Evolutionary conservation across 306 rosid species (phyloP), one percentile per base, ranked within the genome.

Genomic region (Luffa aegyptiaca): DNA sequence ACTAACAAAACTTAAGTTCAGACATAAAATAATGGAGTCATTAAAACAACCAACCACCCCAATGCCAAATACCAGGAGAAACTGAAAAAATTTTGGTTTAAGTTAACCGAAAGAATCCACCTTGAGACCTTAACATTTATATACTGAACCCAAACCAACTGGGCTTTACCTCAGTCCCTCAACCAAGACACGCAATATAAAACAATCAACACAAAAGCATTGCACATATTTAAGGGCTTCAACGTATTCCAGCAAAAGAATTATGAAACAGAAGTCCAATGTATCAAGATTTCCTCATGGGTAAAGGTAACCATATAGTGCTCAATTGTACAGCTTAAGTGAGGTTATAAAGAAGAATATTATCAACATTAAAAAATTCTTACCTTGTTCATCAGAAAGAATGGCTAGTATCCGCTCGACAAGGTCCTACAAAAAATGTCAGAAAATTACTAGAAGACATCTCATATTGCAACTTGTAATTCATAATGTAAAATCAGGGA

Each of bases 361-460:
- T 41, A 64, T 8, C 51, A 65, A 35, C 11, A 49, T 79, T 17
- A 75, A 21, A 65, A 78, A 73, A 63, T 57, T 57, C 58, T 83
- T 88, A 93, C 99, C 97, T 89, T 90, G 93, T 8, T 90, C 98
- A 63, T 95, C 97, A 57, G 97, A 86, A 84, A 95, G 82, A 83
- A 93, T 74, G 79, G 88, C 78, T 64, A 93, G 85, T 84, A 95
- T 91, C 81, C 98, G 89, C 49, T 93, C 93, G 82, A 89, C 89
- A 79, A 95, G 97, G 87, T 93, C 99, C 99, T 95, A 82, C 78
- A 88, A 86, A 31, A 71, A 80, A 85, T 81, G 64, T 51, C 85
- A 52, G 37, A 80, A 64, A 77, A 77, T 18, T 81, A 39, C 53
- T 48, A 48, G 35, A 78, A 2, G 41, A 36, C 31, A 31, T 42